Percentiles rank a stretch among this genome's conserved stretches.
Conservation (phyloP, 345 rosid genomes). For the Trapa incisa region DNA sequence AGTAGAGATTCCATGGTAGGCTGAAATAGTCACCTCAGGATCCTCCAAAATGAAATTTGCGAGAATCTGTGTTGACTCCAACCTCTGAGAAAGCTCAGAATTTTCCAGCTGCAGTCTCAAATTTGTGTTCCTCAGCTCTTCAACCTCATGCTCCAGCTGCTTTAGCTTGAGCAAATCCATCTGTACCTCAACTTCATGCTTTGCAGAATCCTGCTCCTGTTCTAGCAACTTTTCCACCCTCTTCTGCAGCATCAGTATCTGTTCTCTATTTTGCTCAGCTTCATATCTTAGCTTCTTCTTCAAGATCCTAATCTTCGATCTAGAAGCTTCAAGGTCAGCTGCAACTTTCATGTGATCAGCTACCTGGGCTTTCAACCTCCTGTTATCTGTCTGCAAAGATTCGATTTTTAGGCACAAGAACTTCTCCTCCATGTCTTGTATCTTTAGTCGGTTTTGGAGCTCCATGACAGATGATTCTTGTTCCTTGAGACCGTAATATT, state of each 20-base stretch:
- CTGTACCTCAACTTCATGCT: constrained; percentile 19
- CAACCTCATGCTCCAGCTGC: constrained; percentile 49
- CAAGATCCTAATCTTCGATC: constrained; percentile 37
- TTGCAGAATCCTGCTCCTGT: constrained; percentile 30
- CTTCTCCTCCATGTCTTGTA: constrained; percentile 61
- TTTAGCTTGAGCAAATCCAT: constrained; percentile 39
- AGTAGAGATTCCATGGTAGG: background rate
- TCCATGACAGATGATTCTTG: constrained; percentile 62
- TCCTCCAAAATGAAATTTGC: constrained; percentile 50
- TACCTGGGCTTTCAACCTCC: constrained; percentile 44
- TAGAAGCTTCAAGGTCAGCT: constrained; percentile 49
- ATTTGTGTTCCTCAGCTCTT: constrained; percentile 51
- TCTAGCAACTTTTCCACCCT: constrained; percentile 55
- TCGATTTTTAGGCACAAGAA: constrained; percentile 59
- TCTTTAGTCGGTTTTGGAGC: constrained; percentile 66
- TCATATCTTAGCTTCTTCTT: constrained; percentile 59
- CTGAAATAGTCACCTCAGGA: constrained; percentile 30
- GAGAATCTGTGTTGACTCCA: constrained; percentile 49
- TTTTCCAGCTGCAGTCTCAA: constrained; percentile 46
- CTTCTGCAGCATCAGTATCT: constrained; percentile 48
- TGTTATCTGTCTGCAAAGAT: constrained; percentile 54
- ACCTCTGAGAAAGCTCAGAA: constrained; percentile 35
- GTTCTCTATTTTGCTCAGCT: constrained; percentile 59
- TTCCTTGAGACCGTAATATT: constrained; percentile 78
- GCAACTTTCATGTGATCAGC: constrained; percentile 37